Evolutionary conservation across 192 early-diverging fungal species (phyloP), one percentile per base, ranked within the genome.

Genomic region (Piromyces sp.): DNA sequence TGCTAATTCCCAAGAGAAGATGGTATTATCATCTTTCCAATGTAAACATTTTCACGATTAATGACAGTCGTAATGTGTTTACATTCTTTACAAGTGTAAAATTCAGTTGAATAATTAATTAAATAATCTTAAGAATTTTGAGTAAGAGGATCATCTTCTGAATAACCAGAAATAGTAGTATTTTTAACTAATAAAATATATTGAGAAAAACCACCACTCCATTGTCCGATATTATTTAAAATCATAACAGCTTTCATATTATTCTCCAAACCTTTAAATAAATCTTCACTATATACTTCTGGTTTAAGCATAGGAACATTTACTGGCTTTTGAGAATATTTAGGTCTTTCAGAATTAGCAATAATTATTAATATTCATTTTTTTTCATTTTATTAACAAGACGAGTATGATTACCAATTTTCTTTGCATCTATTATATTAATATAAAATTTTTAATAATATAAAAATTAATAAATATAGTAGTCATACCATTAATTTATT

Each of bases 1-100:
- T 82, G 89, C 89, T 79, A 93, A 86, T 85, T 93, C 91, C 91
- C 92, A 93, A 5, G 90, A 87, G 82, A 92, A 87, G 30, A 93
- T 90, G n/a, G 82, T 81, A 22, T 92, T 87, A 82, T 93, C 92
- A 26, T 91, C 83, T 84, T 79, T 0, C 89, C 88, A 30, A 88
- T 92, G 19, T 89, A 58, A 2, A 81, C 85, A 80, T 93, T 93
- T 29, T 36, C 80, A 11, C 90, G 80, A 4, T 37, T 82, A 16
- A 92, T 79, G 30, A 93, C 86, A 2, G 79, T 79, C 14, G 81
- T 58, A 7, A 93, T 82, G 30, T 92, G 90, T 11, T 82, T 78
- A 38, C 37, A 38, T 5, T 29, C n/a, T 0, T 36, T 22, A 82
- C 91, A 87, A 0, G 79, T 81, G 81, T 89, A 92, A 81, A 93